These are phyloP conservation scores for Brasenia schreberi DNA, from an alignment of 164 flowering plant species.

Conservation along the genomic window DNA sequence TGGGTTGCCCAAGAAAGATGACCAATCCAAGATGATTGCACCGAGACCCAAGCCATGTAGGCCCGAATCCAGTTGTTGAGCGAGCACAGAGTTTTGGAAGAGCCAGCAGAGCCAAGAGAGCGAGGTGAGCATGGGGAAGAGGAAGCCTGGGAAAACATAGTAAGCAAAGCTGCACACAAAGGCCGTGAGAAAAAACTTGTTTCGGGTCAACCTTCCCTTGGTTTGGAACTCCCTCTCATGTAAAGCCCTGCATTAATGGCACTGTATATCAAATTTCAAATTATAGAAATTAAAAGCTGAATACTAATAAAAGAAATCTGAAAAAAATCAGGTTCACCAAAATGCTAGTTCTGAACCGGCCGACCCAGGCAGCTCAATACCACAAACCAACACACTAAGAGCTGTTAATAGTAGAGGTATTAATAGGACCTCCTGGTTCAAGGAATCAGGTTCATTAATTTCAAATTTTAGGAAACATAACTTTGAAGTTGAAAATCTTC, in stretches of 20 bases:
- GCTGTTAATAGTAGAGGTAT: no score
- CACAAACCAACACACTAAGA: no score
- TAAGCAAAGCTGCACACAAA: slow-evolving; percentile 47
- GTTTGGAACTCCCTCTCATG: slow-evolving; percentile 36
- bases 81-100: slow-evolving; percentile 41
- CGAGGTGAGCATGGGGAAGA: slow-evolving; percentile 38
- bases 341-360: no score
- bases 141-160: slow-evolving; percentile 50
- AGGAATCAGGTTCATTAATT: no score
- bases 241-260: slow-evolving; percentile 28
- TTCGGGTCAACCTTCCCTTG: slow-evolving; percentile 21
- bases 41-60: slow-evolving; percentile 49
- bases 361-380: no score
- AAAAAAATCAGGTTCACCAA: no score
- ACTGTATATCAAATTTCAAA: neutral
- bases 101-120: slow-evolving; percentile 63
- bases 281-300: neutral
- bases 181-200: slow-evolving; percentile 52
- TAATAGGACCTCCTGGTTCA: no score
- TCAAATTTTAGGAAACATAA: no score
- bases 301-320: no score
- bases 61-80: slow-evolving; percentile 65
- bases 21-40: slow-evolving; percentile 53
- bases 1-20: slow-evolving; percentile 51
- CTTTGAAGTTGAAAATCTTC: no score